Evolutionary conservation across 2,329 filamentous ascomycete species (phyloP).

Genomic region (Fusarium udum): DNA sequence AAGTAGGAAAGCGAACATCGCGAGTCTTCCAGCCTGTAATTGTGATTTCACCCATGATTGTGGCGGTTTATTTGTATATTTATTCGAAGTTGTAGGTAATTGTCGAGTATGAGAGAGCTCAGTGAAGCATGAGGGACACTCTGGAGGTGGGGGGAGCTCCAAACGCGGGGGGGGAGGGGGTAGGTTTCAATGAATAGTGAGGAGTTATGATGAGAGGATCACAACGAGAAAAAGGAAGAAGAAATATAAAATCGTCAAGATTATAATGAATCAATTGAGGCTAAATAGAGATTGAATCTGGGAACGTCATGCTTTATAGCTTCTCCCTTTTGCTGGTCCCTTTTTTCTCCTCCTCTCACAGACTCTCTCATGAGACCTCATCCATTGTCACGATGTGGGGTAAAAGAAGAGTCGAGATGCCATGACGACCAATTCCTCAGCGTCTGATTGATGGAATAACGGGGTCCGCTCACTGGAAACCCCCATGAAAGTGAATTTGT

Average conservation of each 20-base stretch:
- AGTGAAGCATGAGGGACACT: slow-evolving; percentile 17
- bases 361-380: slow-evolving; percentile 32
- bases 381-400: slow-evolving; percentile 32
- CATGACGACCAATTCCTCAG: slow-evolving; percentile 21
- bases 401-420: slow-evolving; percentile 29
- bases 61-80: not conserved
- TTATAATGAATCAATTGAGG: slow-evolving; percentile 20
- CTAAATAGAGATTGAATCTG: not conserved
- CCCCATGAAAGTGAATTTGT: slow-evolving; percentile 21
- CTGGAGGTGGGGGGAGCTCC: slow-evolving; percentile 33
- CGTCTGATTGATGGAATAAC: slow-evolving; percentile 40
- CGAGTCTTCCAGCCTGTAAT: slow-evolving; percentile 77
- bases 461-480: slow-evolving; percentile 23
- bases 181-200: not conserved
- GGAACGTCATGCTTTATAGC: slow-evolving; percentile 35
- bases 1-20: slow-evolving; percentile 82
- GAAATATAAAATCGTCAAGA: not conserved
- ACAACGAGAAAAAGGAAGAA: not conserved
- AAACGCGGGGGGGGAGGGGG: slow-evolving; percentile 41
- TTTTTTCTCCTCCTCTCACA: not conserved
- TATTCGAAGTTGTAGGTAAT: not conserved
- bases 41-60: slow-evolving; percentile 62
- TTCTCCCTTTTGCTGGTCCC: not conserved
- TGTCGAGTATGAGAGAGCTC: slow-evolving; percentile 9
- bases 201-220: slow-evolving; percentile 4